Percentiles rank a stretch among this genome's conserved stretches.
These are phyloP conservation scores for Fusarium bactridioides DNA, from an alignment of 2,329 filamentous ascomycete genomes.

Conservation along the genomic window DNA sequence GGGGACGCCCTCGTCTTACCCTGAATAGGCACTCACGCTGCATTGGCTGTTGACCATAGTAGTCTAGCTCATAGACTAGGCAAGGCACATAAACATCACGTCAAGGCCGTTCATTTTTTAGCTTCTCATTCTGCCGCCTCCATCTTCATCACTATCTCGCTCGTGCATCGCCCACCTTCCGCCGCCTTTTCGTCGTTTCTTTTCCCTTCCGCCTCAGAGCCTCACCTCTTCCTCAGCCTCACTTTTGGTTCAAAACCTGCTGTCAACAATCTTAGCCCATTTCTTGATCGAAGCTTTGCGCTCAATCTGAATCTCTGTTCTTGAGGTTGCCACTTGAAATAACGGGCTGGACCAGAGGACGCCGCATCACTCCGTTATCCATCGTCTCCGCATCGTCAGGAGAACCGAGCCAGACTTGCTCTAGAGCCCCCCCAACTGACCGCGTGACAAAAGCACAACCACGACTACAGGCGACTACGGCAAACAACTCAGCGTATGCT, in stretches of 20 bases:
- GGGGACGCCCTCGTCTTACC: slow-evolving; percentile 22
- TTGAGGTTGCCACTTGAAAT: neutral
- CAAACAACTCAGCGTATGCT: neutral
- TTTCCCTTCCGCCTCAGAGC: neutral
- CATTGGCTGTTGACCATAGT: slow-evolving; percentile 7
- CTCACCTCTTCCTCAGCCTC: neutral
- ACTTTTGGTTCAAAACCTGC: neutral
- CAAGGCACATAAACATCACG: slow-evolving; percentile 27
- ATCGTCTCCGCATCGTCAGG: slow-evolving; percentile 20
- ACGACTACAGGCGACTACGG: slow-evolving; percentile 1
- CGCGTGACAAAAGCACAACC: slow-evolving; percentile 22
- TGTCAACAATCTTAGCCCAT: neutral
- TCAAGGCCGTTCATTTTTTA: slow-evolving; percentile 15
- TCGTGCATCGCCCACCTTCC: slow-evolving; percentile 14
- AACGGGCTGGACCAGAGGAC: neutral
- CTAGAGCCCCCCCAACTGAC: slow-evolving; percentile 25
- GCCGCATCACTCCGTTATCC: neutral
- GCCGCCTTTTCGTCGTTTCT: slow-evolving; percentile 10
- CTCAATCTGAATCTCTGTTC: neutral
- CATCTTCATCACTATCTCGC: slow-evolving; percentile 8
- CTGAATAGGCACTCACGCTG: slow-evolving; percentile 25
- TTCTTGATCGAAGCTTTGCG: neutral
- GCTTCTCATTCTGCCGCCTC: neutral
- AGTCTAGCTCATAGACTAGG: slow-evolving; percentile 15
- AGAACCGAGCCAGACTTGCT: slow-evolving; percentile 25